Evolutionary conservation across 805 yeast genomes (phyloP).

Genomic region (Wickerhamomyces bovis): DNA sequence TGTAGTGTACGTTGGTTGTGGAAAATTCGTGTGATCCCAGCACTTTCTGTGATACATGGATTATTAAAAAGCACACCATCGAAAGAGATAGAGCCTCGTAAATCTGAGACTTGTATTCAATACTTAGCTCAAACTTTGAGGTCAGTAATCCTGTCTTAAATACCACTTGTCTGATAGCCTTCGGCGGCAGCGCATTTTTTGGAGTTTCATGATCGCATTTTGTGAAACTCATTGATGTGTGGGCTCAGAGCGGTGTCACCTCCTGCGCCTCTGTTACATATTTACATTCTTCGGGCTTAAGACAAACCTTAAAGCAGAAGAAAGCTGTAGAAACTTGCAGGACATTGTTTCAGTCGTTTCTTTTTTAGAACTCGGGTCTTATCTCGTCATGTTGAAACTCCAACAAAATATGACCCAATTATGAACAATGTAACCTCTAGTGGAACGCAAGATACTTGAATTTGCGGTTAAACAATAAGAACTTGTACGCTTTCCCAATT

Average conservation of each 20-base stretch:
- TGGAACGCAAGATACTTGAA: no score
- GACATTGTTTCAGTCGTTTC: background rate
- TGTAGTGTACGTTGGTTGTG: no score
- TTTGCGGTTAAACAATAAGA: background rate
- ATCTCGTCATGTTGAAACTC: background rate
- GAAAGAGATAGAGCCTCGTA: no score
- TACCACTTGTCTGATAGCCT: no score
- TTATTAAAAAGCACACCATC: no score
- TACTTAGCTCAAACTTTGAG: no score
- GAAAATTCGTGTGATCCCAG: no score
- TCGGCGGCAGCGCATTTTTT: no score
- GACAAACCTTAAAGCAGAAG: background rate
- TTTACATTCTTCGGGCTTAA: background rate
- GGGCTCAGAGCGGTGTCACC: background rate
- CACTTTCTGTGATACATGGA: no score
- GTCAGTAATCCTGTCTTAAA: no score
- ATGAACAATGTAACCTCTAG: background rate
- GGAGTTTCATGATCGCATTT: no score
- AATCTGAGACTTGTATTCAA: no score
- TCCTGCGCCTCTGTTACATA: background rate
- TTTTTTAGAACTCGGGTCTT: background rate
- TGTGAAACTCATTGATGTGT: background rate
- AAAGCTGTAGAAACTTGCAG: background rate
- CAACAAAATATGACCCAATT: background rate
- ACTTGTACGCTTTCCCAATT: background rate